phyloP scores from a whole-genome alignment of 306 rosid genomes.

The Parietaria judaica region DNA sequence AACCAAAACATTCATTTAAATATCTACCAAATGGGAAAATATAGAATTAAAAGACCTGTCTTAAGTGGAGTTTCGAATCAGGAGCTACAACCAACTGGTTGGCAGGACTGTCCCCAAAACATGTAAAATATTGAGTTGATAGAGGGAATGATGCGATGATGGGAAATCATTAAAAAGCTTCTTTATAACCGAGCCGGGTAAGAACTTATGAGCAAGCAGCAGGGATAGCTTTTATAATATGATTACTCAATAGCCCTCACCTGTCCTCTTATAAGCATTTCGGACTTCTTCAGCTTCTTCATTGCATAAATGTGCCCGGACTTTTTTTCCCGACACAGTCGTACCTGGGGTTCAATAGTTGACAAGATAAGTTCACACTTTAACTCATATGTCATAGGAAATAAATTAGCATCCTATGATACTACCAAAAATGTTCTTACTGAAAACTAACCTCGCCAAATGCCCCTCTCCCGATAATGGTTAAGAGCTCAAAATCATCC shows the following conservation, averaged over 20 bases:
- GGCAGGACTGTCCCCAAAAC: background rate
- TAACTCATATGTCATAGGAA: conserved; percentile 1
- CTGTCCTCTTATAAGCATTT: conserved; percentile 98
- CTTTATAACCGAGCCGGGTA: background rate
- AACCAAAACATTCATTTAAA: background rate
- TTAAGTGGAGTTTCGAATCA: background rate
- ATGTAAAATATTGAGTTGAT: background rate
- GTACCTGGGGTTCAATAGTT: conserved; percentile 53
- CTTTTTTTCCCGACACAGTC: conserved; percentile 97
- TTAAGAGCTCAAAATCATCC: conserved; percentile 87
- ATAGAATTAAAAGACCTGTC: background rate
- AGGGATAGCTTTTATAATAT: conserved; percentile 6
- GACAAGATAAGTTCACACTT: conserved; percentile 23
- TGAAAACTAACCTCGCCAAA: conserved; percentile 81
- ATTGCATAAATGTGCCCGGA: conserved; percentile 95
- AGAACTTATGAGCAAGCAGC: conserved; percentile 11
- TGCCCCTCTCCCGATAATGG: conserved; percentile 97
- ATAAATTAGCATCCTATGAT: background rate
- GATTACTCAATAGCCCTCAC: conserved; percentile 33
- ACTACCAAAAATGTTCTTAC: conserved; percentile 10
- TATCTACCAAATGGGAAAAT: background rate
- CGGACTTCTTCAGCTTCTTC: conserved; percentile 97
- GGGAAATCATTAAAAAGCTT: background rate
- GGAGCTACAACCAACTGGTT: background rate
- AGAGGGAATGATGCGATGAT: background rate